Base-by-base conservation (phyloP, 306 rosid species). In the Cicer bijugum region DNA sequence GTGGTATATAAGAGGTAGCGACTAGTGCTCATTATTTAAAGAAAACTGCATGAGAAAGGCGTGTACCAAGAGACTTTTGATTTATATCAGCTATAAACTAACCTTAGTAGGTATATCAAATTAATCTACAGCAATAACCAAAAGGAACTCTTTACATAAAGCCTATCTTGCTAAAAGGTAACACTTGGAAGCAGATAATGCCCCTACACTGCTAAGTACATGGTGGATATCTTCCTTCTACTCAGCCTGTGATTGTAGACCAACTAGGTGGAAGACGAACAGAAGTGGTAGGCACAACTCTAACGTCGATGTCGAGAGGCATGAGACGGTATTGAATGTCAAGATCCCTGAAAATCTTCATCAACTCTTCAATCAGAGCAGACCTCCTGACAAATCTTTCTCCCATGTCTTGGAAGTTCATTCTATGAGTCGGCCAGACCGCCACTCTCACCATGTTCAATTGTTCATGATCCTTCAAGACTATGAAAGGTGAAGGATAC, bases 381-480 rank as follows among this genome's bases (percentile, higher is more conserved):
- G 90, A 85, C 71, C 99, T 87, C 61, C 97, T 84, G 0, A 40
- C 59, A 72, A 23, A 86, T 81, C 90, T 91, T 70, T 95, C 97
- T 10, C 97, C 97, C 80, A 87, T 81, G 83, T 94, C 88, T 71
- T 94, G 99, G 85, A 84, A 85, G 81, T 88, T 94, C 87, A 94
- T 91, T 77, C 77, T 87, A 60, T 95, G 99, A 17, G 81, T 78
- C 38, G 87, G 78, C 97, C 97, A 91, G 1, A 95, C 12, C 0
- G 93, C 95, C 51, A 91, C 6, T 67, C 19, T 80, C 50, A 95
- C 58, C 85, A 71, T 88, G 65, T 83, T 81, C 59, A 90, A 47
- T 2, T 77, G 76, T 0, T 86, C 99, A 2, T 82, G 38, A 2
- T 94, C 96, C 84, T 78, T 91, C 55, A 85, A 62, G 68, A 95